Percentiles rank a stretch among this genome's conserved stretches.
Conservation (phyloP, 306 rosid genomes). For the Geum urbanum region DNA sequence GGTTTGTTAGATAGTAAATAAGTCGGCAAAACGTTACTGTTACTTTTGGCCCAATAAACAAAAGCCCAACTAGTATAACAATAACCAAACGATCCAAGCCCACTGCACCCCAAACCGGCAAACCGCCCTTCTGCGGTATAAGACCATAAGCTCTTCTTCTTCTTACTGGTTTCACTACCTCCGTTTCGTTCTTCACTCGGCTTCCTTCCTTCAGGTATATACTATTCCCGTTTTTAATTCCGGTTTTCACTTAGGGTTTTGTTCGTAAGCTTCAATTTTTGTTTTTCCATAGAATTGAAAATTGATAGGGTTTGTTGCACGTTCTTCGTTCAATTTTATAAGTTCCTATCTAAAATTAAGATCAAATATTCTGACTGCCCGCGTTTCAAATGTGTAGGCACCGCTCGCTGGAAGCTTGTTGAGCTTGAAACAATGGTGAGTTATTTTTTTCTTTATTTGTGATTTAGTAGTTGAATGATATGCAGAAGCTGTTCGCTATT, state of each 20-base stretch:
- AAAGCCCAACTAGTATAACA: too few relatives aligned
- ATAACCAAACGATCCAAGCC: too few relatives aligned
- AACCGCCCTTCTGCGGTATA: too few relatives aligned
- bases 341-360: not conserved
- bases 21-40: too few relatives aligned
- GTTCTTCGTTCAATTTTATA: not conserved
- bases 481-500: not conserved
- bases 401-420: constrained; percentile 5
- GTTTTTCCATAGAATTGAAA: not conserved
- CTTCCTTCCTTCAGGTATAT: not conserved
- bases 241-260: not conserved
- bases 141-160: not conserved
- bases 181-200: not conserved
- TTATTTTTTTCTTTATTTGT: not conserved
- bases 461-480: not conserved
- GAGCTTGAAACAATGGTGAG: constrained; percentile 27
- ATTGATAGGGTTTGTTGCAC: not conserved
- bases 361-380: not conserved
- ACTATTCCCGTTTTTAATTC: not conserved
- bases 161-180: too few relatives aligned
- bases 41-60: too few relatives aligned
- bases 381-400: not conserved
- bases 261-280: not conserved
- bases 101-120: too few relatives aligned
- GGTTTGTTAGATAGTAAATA: too few relatives aligned